Evolutionary conservation across 305 asterid genomes (phyloP).

Genomic region (Rubia tinctorum): DNA sequence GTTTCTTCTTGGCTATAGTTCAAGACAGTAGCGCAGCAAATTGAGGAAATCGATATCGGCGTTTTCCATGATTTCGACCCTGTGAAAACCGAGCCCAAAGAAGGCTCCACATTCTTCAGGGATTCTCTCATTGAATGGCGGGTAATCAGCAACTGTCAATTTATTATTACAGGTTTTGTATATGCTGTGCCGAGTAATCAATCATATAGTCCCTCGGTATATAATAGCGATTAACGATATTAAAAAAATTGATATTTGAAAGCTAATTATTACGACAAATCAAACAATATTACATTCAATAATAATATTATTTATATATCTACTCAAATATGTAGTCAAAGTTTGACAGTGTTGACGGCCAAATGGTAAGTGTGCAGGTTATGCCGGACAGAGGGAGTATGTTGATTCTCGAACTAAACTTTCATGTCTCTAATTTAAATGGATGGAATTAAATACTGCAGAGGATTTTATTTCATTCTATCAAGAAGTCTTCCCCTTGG

Average conservation of each 20-base stretch:
- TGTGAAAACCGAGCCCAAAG: slow-evolving; percentile 56
- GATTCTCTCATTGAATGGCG: slow-evolving; percentile 75
- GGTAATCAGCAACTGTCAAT: slow-evolving; percentile 36
- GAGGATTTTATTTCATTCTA: slow-evolving; percentile 88
- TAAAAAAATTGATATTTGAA: no score
- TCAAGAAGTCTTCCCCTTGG: slow-evolving; percentile 76
- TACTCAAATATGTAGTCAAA: no score
- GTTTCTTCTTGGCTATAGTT: slow-evolving; percentile 37
- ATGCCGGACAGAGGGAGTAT: no score
- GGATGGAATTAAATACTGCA: slow-evolving; percentile 62
- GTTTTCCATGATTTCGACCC: slow-evolving; percentile 67
- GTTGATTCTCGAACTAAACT: neutral
- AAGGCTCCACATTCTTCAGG: slow-evolving; percentile 77
- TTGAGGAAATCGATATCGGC: slow-evolving; percentile 66
- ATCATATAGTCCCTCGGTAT: no score
- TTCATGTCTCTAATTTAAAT: slow-evolving; percentile 6
- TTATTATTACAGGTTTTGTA: neutral
- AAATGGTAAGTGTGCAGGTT: no score
- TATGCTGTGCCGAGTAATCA: no score
- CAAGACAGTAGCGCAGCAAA: slow-evolving; percentile 58
- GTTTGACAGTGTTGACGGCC: no score
- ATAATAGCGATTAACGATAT: no score
- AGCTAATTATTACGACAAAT: no score
- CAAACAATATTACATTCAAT: no score
- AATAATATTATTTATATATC: no score